Percentiles rank a stretch among this genome's conserved stretches.
These are phyloP conservation scores for Suillus subalutaceus DNA, from an alignment of 768 basidiomycete genomes.

Conservation along the genomic window DNA sequence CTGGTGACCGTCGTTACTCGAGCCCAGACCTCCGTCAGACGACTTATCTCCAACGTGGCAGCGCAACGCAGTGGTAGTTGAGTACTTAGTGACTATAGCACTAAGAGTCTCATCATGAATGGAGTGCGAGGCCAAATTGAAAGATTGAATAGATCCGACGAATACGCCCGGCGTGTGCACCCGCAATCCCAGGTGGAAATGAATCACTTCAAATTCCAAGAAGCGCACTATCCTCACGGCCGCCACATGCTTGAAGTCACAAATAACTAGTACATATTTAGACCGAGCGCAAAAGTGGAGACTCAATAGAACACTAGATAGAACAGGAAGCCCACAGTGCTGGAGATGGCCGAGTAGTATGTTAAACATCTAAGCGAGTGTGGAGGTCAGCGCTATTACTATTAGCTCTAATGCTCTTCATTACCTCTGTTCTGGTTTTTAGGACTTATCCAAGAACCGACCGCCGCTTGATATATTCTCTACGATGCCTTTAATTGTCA, in stretches of 20 bases:
- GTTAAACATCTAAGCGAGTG: neutral
- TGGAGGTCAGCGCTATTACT: neutral
- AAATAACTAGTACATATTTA: constrained; percentile 4
- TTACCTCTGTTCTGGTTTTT: neutral
- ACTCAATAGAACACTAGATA: neutral
- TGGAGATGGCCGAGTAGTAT: constrained; percentile 6
- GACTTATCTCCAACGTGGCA: neutral
- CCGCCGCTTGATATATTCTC: neutral
- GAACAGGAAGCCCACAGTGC: neutral
- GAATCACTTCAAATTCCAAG: neutral
- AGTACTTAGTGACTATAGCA: neutral
- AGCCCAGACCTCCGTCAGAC: neutral
- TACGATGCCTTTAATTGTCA: neutral
- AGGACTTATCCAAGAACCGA: neutral
- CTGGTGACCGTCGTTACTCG: neutral
- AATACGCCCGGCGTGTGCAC: neutral
- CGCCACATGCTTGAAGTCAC: neutral
- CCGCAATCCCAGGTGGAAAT: neutral
- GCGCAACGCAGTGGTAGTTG: neutral
- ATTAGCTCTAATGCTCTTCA: neutral
- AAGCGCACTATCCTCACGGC: constrained; percentile 2
- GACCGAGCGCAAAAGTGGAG: neutral
- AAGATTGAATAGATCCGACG: neutral
- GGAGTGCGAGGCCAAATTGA: neutral
- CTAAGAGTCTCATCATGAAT: no score